Base-by-base conservation (phyloP, 257 asterid genomes). In the Prunella vulgaris region DNA sequence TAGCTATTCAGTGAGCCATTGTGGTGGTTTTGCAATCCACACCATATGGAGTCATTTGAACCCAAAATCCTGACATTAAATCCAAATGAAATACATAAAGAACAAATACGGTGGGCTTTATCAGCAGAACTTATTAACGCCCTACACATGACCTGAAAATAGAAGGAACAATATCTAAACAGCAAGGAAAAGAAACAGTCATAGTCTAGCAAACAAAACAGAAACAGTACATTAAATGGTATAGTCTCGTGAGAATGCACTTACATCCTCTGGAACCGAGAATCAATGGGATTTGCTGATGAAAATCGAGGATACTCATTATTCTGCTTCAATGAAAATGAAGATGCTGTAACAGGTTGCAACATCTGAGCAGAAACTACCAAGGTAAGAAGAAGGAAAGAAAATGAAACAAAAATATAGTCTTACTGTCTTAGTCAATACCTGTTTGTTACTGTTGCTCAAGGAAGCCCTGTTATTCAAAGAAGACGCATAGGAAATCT, bases 211-310 rank as follows among this genome's bases (percentile, higher is more conserved):
- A 9, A 61, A 60, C 49, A 27, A 24, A 46, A 53, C 10, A 17
- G 21, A 21, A 62, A 58, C 28, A 27, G 76, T 8, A 30, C 52
- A 17, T 51, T 18, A 70, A 21, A 21, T 24, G 33, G 30, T 35
- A n/a, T 18, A 67, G 61, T 32, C 25, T 35, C 62, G 28, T 28
- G 12, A 64, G 17, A 48, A 54, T 14, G 66, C 71, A 83, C 96
- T 87, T 76, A 90, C 97, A 90, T 79, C 78, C 83, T 90, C 74
- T 90, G 93, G 78, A 90, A 83, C 72, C 84, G 88, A 59, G 77
- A 57, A 59, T 85, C 94, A 53, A 84, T 27, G 30, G 94, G 74
- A 78, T 79, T 84, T 20, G 84, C 57, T 49, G 94, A 62, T 51
- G 82, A 75, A 81, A 79, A 79, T 83, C 68, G 84, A 79, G 82